Percentiles rank a stretch among this genome's conserved stretches.
phyloP scores from a whole-genome alignment of 352 stramenopile genomes.

The Phytophthora agathidicida region DNA sequence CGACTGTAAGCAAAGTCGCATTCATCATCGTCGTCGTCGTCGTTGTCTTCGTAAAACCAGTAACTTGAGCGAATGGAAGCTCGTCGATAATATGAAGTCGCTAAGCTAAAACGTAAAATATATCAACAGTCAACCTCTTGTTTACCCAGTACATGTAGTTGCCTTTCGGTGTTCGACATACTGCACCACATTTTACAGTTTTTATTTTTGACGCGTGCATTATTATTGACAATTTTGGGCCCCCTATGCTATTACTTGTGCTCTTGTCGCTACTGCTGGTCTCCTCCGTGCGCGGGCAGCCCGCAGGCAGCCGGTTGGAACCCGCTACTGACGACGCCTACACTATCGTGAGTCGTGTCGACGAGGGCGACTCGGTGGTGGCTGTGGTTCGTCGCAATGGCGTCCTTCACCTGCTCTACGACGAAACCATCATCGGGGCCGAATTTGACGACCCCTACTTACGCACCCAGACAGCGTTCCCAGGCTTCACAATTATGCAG shows the following conservation, averaged over 20 bases:
- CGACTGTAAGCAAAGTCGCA: slow-evolving; percentile 13
- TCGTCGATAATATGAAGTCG: neutral
- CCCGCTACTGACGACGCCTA: slow-evolving; percentile 25
- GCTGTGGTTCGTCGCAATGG: slow-evolving; percentile 58
- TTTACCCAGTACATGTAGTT: no score
- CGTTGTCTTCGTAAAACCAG: slow-evolving; percentile 1
- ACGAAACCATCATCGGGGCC: slow-evolving; percentile 78
- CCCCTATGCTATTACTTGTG: slow-evolving; percentile 2
- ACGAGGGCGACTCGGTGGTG: slow-evolving; percentile 61
- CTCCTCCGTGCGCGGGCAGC: slow-evolving; percentile 1
- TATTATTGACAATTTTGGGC: neutral
- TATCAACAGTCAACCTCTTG: slow-evolving; percentile 4
- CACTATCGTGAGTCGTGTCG: slow-evolving; percentile 30
- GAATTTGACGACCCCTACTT: slow-evolving; percentile 74
- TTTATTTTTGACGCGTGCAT: no score
- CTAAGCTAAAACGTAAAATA: neutral
- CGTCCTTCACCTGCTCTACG: slow-evolving; percentile 72
- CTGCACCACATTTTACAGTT: neutral
- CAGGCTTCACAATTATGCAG: slow-evolving; percentile 86
- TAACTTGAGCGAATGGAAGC: slow-evolving; percentile 3
- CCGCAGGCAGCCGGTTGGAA: neutral
- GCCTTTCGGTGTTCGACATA: slow-evolving; percentile 10
- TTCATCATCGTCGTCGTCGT: no score
- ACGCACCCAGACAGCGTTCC: slow-evolving; percentile 69
- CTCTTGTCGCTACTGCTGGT: slow-evolving; percentile 24